Base-by-base conservation (phyloP, 345 rosid species). In the Lumnitzera racemosa region DNA sequence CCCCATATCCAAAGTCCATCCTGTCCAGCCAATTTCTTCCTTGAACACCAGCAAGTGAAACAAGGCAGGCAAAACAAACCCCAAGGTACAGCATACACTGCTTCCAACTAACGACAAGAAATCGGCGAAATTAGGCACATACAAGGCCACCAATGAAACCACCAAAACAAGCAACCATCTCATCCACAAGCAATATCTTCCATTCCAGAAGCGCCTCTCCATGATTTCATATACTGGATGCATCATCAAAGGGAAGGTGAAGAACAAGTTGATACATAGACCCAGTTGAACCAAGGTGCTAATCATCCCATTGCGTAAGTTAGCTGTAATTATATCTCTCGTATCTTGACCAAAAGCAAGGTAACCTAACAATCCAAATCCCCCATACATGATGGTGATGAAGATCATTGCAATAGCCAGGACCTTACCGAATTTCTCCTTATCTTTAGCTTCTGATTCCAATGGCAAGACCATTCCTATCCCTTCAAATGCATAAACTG, bases 211-310 rank as follows among this genome's bases (percentile, higher is more conserved):
- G 24, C 89, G 79, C 73, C 96, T 76, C 83, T 92, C 96, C 17
- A 85, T 72, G 2, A 87, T 84, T 81, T 89, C 96, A 65, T 85
- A 89, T 12, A 92, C 96, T 0, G 96, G 96, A 61, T 89, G 72
- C 96, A 92, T 89, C 96, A 89, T 87, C 78, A 92, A 63, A 0
- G 96, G 98, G 74, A 91, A 92, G 27, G 96, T 83, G 71, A 92
- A 92, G 66, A 89, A 89, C 36, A 92, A 83, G 73, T 89, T 87
- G 27, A 87, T 57, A 64, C 94, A 92, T 0, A 92, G 82, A 16
- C 96, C 96, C n/a, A 85, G 65, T 52, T 87, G 88, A 65, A 92
- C 91, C 70, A 79, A 57, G 14, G 65, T 67, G 72, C 83, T 85
- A 25, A 89, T 15, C 51, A 80, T 49, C 8, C 92, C 90, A 41